These are phyloP conservation scores for Termitomyces sp. DNA, from an alignment of 768 basidiomycete genomes.

Conservation along the genomic window DNA sequence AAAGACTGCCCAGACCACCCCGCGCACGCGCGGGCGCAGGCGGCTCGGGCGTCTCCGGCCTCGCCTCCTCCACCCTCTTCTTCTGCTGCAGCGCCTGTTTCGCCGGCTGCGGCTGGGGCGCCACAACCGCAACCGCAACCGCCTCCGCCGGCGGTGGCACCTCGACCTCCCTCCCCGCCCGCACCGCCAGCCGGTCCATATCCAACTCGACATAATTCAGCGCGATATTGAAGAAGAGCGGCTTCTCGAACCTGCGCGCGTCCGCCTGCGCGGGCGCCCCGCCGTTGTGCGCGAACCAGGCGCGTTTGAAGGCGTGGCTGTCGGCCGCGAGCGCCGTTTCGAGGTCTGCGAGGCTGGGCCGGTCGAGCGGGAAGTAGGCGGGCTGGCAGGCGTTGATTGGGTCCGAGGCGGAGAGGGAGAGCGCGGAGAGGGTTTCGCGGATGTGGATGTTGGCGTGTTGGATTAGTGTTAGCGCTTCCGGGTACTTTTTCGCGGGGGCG, in stretches of 20 bases:
- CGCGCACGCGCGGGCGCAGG: conserved; percentile 30
- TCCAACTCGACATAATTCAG: conserved; percentile 89
- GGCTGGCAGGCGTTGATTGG: conserved; percentile 36
- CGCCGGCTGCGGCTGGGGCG: conserved; percentile 14
- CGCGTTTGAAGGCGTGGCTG: conserved; percentile 52
- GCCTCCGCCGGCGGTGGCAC: conserved; percentile 8
- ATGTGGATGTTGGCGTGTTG: conserved; percentile 69
- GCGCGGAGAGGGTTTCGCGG: conserved; percentile 59
- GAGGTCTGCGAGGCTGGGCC: conserved; percentile 41
- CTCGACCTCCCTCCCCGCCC: conserved; percentile 56
- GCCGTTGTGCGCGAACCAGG: conserved; percentile 78
- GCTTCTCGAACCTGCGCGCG: conserved; percentile 60
- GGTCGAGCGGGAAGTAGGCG: conserved; percentile 51
- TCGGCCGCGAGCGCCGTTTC: conserved; percentile 45
- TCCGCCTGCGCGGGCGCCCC: conserved; percentile 43
- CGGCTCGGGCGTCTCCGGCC: conserved; percentile 46
- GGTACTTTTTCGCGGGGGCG: conserved; percentile 60
- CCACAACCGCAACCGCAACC: conserved; percentile 8
- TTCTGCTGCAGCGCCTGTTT: conserved; percentile 44
- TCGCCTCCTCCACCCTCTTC: conserved; percentile 53
- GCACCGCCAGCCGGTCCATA: conserved; percentile 66
- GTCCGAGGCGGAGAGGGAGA: conserved; percentile 44
- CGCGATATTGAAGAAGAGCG: conserved; percentile 90
- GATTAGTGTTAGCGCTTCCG: conserved; percentile 64
- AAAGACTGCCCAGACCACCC: conserved; percentile 57